Evolutionary conservation across 2,329 filamentous ascomycete genomes (phyloP), one percentile per base, ranked within the genome.

Genomic region (Teratosphaeria destructans): DNA sequence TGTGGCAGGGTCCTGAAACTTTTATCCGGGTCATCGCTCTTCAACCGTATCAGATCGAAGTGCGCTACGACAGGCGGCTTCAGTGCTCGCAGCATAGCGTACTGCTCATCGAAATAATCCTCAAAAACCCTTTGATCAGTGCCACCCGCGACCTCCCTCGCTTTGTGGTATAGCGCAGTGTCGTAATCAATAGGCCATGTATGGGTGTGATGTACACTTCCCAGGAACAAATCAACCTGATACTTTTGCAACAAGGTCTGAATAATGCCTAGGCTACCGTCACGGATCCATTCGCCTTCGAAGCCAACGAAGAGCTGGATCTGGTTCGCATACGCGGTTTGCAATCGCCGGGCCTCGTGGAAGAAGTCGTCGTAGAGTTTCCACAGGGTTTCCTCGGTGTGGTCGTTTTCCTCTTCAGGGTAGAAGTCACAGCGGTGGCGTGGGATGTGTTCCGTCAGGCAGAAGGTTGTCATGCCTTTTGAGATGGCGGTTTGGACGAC

Each of bases 401-500:
- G 66, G 7, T 57, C 47, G 32, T 66, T 55, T 16, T 60, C 58
- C 79, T 99, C 94, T 78, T 95, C 93, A 0, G 94, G 94, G 72
- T 99, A 99, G 57, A 95, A 81, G 75, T 99, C 93, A 60, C 82
- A 78, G 56, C 84, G 77, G 54, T 85, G 83, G 37, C 93, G 87
- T 7, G 93, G 91, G 85, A 99, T 97, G 75, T 99, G 94, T 76
- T 99, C 94, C 1, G 92, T 96, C 60, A 99, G 76, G 26, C 88
- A 90, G 71, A 96, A 91, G 23, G 88, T 88, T 63, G 85, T 84
- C 82, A 95, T 94, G 52, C 88, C 86, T 62, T 87, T 81, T 55
- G 80, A 75, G 66, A 97, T 90, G 64, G 93, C 93, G 12, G 85
- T 82, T 70, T 86, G 82, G 67, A 97, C 79, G 55, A 97, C 84